Base-by-base conservation (phyloP, 2,329 filamentous ascomycete genomes). In the Eutypella sp. region DNA sequence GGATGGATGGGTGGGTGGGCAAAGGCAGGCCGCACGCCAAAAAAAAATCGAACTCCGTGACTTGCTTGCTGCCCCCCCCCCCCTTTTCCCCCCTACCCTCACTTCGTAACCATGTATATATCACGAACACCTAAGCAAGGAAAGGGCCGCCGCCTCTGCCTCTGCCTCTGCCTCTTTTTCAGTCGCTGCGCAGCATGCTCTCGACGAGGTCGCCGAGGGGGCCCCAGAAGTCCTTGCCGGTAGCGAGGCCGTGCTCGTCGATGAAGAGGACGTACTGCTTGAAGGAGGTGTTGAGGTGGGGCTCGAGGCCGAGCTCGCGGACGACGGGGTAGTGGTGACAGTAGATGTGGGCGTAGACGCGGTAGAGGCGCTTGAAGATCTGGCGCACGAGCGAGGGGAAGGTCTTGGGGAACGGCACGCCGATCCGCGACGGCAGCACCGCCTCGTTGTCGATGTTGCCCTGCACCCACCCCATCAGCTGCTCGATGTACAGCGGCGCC, bases 201-300 rank as follows among this genome's bases (percentile, higher is more conserved):
- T 99, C 93, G 42, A 99, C 93, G 55, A 99, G 72, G 67, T 99
- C 93, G 10, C 92, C 92, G 47, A 99, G 67, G 11, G 93, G 93
- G 1, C 93, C 93, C 86, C 92, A 99, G 73, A 92, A 99, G 67
- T 99, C 93, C 69, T 95, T 91, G 42, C 92, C 93, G 61, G 84
- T 95, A 23, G 90, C 90, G 57, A 99, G 72, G 56, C 82, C 84
- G 70, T 97, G 93, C 76, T 99, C 95, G 67, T 99, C 91, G 57
- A 99, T 90, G 69, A 99, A 99, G 48, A 99, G 79, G 51, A 99
- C 93, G 63, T 97, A 99, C 70, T 99, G 93, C 78, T 99, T 99
- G 82, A 99, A 99, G 71, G 89, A 95, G 13, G 93, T 99, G 71
- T 99, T 99, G 55, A 99, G 80, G 68, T 99, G 93, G 38, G 95